A percentile compares a stretch with the other conserved stretches of the same genome.
Conservation (phyloP, 2,329 filamentous ascomycete species). For the Talaromyces atroroseus region DNA sequence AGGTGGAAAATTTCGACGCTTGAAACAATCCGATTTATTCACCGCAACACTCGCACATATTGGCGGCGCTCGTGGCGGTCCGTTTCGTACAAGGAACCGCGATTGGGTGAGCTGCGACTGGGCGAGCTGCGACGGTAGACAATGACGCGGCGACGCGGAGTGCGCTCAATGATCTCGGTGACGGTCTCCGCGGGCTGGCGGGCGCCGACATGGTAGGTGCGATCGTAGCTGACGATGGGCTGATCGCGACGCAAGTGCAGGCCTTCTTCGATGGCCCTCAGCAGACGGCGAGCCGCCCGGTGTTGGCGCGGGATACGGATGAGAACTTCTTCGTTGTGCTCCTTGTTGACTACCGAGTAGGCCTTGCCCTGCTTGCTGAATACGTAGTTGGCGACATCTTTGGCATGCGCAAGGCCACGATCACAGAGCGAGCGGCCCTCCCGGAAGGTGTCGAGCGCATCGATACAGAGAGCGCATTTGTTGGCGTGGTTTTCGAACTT, state of each 20-base stretch:
- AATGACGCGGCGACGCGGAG: constrained; percentile 27
- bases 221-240: constrained; percentile 29
- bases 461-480: constrained; percentile 27
- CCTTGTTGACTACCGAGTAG: constrained; percentile 40
- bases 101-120: constrained; percentile 18
- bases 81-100: constrained; percentile 31
- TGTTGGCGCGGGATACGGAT: constrained; percentile 39
- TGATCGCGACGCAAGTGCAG: constrained; percentile 24
- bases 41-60: constrained; percentile 24
- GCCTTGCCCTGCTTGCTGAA: constrained; percentile 32
- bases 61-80: constrained; percentile 29
- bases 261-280: constrained; percentile 40
- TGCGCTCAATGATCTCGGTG: constrained; percentile 26
- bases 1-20: not conserved
- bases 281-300: constrained; percentile 30
- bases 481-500: constrained; percentile 30
- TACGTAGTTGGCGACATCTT: constrained; percentile 31
- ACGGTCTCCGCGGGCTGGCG: constrained; percentile 20
- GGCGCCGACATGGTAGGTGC: constrained; percentile 25
- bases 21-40: constrained; percentile 18
- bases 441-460: constrained; percentile 24
- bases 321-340: constrained; percentile 31
- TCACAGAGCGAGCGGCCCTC: constrained; percentile 29
- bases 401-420: constrained; percentile 28
- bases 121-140: constrained; percentile 30